Base-by-base conservation (phyloP, 2,329 filamentous ascomycete species). In the Grosmannia clavigera region DNA sequence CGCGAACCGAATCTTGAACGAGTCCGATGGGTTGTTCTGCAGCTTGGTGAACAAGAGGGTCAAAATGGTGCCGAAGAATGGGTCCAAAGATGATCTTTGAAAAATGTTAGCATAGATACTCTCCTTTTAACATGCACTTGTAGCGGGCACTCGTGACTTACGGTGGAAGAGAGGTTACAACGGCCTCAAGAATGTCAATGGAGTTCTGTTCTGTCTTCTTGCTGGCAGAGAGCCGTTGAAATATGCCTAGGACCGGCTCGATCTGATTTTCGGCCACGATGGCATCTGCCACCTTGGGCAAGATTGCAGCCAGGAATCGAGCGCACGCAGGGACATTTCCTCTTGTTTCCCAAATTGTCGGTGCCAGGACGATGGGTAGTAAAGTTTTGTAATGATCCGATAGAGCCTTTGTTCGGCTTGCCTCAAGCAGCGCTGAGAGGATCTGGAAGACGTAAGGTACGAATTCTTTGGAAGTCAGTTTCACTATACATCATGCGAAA, bases 371-470 rank as follows among this genome's bases (percentile, higher is more conserved):
- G 5, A 90, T 89, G 0, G 79, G 79, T 51, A 97, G 81, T 54
- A 99, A 77, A 7, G 82, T 81, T 71, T 88, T 86, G 77, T 95
- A 96, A 69, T 90, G 87, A 31, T 84, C 81, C 2, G 91, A 89
- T 35, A 97, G 78, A 10, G 86, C 80, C n/a, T 83, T 86, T 0
- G 86, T 81, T 0, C 90, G 88, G 67, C 94, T 92, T 9, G 87
- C 84, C 73, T 97, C 92, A 3, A 99, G 81, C 16, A 99, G 81
- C 58, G 92, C 89, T 3, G 92, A 90, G 64, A 97, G 88, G 43
- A 99, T 82, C 71, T 99, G 94, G 79, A 99, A 96, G 59, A 97
- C 85, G 67, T 97, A 99, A 5, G 92, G 94, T 69, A 90, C 87
- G 70, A 99, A 99, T 74, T 99, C 94, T 87, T 33, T 12, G 65